These are phyloP conservation scores for Leccinum pachyderme DNA, from an alignment of 1,284 basidiomycete genomes.

Conservation along the genomic window DNA sequence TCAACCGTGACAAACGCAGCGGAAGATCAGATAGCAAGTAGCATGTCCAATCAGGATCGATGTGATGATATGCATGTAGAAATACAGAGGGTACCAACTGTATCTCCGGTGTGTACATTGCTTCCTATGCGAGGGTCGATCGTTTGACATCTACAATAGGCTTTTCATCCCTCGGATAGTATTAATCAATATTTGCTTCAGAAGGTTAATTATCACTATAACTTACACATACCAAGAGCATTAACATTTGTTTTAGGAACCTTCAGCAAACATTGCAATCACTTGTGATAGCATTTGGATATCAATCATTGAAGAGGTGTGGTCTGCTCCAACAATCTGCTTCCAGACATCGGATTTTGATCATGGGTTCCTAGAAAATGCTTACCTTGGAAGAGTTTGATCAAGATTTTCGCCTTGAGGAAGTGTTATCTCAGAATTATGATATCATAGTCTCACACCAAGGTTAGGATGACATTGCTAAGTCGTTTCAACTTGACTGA, in stretches of 20 bases:
- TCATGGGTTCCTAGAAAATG: background rate
- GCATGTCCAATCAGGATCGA: too few relatives aligned
- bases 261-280: background rate
- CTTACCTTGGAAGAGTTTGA: background rate
- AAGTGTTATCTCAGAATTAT: background rate
- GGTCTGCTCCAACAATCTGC: background rate
- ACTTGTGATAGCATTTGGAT: slow-evolving; percentile 6
- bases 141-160: background rate
- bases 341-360: background rate
- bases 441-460: background rate
- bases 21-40: background rate
- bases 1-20: background rate
- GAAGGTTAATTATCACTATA: background rate
- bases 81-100: background rate
- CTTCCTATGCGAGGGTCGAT: background rate
- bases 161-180: background rate
- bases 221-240: background rate
- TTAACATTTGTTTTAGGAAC: background rate
- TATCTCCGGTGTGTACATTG: background rate
- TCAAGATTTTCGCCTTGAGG: background rate
- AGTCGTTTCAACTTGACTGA: background rate
- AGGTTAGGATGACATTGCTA: background rate
- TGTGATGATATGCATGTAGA: background rate
- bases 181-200: background rate
- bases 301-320: slow-evolving; percentile 10